Base-by-base conservation (phyloP, 345 rosid genomes). In the Nephelium lappaceum region DNA sequence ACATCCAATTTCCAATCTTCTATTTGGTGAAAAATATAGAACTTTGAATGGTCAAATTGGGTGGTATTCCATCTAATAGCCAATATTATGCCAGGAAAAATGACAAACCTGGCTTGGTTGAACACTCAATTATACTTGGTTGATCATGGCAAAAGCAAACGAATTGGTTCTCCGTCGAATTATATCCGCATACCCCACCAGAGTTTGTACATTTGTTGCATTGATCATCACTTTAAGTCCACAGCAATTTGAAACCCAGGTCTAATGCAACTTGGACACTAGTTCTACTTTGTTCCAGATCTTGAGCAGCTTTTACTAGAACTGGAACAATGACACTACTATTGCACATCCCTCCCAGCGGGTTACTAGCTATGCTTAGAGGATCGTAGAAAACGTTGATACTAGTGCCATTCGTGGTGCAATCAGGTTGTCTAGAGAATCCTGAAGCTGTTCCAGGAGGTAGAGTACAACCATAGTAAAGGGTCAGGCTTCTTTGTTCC, bases 81-180 rank as follows among this genome's bases (percentile, higher is more conserved):
- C 55, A 11, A 14, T 3, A 14, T 3, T 49, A 5, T 5, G 7
- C 8, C 8, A 6, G 9, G 43, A 39, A 60, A 39, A 27, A 43
- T 58, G 8, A 31, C 69, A 21, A 70, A 82, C 81, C 84, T 75
- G 36, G n/a, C 41, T 63, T 24, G 68, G 61, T 18, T 21, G 72
- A 45, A 78, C 82, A 78, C 66, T 55, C 11, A 24, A 6, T 75
- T 71, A 47, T 63, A 53, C 67, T 27, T 9, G 82, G 72, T 14
- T 53, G 78, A 55, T 23, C 72, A 16, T 21, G 45, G 84, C 82
- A 78, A 78, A 78, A 78, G 70, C 84, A 81, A 67, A 75, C 5
- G 78, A 78, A 81, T 27, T 12, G 47, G 43, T 12, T 51, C 24
- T 63, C 8, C 0, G 63, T 72, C 0, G 41, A 21, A 63, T 77